Percentiles rank a stretch among this genome's conserved stretches.
These are phyloP conservation scores for Cucumis cinereus DNA, from an alignment of 306 rosid genomes.

Conservation along the genomic window DNA sequence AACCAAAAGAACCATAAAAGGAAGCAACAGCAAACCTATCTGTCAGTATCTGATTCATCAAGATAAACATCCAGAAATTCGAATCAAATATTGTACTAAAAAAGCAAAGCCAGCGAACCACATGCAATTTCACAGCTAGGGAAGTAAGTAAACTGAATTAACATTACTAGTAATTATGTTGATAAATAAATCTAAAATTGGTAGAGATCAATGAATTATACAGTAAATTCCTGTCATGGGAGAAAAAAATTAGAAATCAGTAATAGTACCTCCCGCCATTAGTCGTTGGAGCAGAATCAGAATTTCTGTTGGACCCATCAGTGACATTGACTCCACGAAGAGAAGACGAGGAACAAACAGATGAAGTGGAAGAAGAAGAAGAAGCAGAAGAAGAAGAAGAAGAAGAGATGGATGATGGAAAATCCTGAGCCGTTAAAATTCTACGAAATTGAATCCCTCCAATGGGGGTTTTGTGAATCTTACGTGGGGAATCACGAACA, in stretches of 20 bases:
- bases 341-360: slow-evolving; percentile 36
- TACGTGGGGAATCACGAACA: slow-evolving; percentile 13
- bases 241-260: not conserved
- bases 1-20: not conserved
- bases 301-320: slow-evolving; percentile 58
- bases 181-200: not conserved
- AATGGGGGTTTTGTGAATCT: slow-evolving; percentile 18
- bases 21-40: not conserved
- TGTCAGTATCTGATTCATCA: slow-evolving; percentile 9
- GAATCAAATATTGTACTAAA: not conserved
- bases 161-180: no score
- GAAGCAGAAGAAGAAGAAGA: slow-evolving; percentile 24
- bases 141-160: no score
- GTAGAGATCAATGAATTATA: not conserved
- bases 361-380: slow-evolving; percentile 23
- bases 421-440: slow-evolving; percentile 67
- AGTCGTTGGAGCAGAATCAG: slow-evolving; percentile 50
- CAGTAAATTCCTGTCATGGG: not conserved
- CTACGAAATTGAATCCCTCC: slow-evolving; percentile 23
- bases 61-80: slow-evolving; percentile 2
- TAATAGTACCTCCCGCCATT: slow-evolving; percentile 38
- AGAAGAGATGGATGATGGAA: slow-evolving; percentile 27
- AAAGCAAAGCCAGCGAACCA: not conserved
- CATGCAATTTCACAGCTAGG: not conserved
- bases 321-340: slow-evolving; percentile 34